phyloP scores from a whole-genome alignment of 73 alveolate species.

The Uronychia setigera region DNA sequence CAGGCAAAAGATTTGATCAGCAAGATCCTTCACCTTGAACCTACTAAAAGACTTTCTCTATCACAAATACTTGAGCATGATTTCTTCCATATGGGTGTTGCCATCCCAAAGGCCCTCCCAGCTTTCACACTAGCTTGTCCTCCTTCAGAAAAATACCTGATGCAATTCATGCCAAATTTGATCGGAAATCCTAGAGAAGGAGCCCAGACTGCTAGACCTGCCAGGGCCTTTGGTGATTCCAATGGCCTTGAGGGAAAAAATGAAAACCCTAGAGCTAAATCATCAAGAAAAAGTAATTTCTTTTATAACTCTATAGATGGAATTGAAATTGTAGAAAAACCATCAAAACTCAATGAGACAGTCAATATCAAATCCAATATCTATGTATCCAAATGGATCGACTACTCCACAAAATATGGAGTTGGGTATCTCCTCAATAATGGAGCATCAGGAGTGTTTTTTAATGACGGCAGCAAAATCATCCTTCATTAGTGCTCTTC shows the following conservation, averaged over 20 bases:
- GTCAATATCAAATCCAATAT: constrained; percentile 35
- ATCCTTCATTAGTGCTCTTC: background rate
- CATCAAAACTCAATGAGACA: background rate
- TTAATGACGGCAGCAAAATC: constrained; percentile 55
- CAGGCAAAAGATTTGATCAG: constrained; percentile 71
- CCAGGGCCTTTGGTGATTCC: background rate
- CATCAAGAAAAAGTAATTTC: background rate
- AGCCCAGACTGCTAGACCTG: background rate
- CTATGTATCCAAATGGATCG: constrained; percentile 67
- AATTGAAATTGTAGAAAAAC: background rate
- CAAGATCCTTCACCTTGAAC: constrained; percentile 75
- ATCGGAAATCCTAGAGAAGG: constrained; percentile 47
- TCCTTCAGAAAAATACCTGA: constrained; percentile 66
- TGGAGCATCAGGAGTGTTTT: constrained; percentile 62
- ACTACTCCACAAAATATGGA: constrained; percentile 76
- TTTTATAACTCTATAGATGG: background rate
- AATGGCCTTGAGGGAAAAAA: background rate
- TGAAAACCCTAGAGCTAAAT: constrained; percentile 13
- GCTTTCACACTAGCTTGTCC: constrained; percentile 87
- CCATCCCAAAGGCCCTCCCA: constrained; percentile 82
- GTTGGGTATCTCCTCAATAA: constrained; percentile 68
- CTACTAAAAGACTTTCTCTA: constrained; percentile 73
- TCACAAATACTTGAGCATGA: constrained; percentile 75
- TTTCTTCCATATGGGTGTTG: constrained; percentile 70
- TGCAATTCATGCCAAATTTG: constrained; percentile 70